Evolutionary conservation across 345 rosid species (phyloP), one percentile per base, ranked within the genome.

Genomic region (Geranium rotundifolium): DNA sequence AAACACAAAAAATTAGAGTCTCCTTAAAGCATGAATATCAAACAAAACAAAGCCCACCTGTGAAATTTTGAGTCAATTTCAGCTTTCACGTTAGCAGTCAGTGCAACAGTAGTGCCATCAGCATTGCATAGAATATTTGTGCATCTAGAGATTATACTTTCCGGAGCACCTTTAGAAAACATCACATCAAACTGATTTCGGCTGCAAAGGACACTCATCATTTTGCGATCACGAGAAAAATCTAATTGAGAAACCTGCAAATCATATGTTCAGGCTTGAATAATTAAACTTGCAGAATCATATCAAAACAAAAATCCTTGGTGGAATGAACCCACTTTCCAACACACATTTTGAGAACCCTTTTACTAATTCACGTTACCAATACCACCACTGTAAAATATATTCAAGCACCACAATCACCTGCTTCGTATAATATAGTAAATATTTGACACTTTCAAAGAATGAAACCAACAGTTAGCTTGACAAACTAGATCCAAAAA

Each of bases 81-180:
- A 69, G 86, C 83, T 62, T 82, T 85, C 67, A 80, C 66, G 39
- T 65, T 73, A 71, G 85, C 76, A 62, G 95, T 88, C 70, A 93
- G 61, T 67, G 95, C 95, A 80, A 75, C 72, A 71, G 81, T 82
- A 63, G 90, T 85, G 46, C 99, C 96, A 82, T 85, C 90, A 56
- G 68, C 73, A 78, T 93, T 85, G 79, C 97, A 86, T 41, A 90
- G 92, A 69, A 88, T 71, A 76, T 65, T 79, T 5, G 95, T 76
- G 74, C 99, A 90, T 72, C 96, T 85, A 65, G 97, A 82, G 65
- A 90, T 67, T 67, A 93, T 80, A 73, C 89, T 86, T 72, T 93
- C 99, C 52, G 99, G 97, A 77, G 99, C 96, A 78, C 99, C 99
- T 79, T 93, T 93, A 4, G 95, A 85, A 68, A 90, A 90, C 87